phyloP scores from a whole-genome alignment of 2,329 filamentous ascomycete genomes.

The Metarhizium album region DNA sequence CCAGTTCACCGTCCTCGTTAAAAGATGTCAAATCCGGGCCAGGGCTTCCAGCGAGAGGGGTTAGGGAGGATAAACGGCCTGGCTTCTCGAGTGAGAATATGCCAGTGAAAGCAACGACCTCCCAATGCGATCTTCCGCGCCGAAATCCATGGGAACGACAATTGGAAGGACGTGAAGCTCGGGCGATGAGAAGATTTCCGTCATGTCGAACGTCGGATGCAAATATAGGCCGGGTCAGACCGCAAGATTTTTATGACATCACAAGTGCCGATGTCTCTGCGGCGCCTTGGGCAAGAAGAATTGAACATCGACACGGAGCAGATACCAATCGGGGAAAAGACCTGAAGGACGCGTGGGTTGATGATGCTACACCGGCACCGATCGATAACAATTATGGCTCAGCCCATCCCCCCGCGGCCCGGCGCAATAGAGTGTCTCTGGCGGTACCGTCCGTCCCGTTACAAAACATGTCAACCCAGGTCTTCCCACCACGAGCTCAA shows the following conservation, averaged over 20 bases:
- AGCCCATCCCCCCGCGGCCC: neutral
- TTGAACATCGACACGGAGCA: neutral
- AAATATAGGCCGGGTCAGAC: neutral
- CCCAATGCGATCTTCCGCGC: neutral
- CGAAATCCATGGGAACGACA: neutral
- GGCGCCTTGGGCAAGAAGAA: too few species aligned
- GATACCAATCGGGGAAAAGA: neutral
- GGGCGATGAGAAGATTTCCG: too few species aligned
- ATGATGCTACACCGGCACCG: neutral
- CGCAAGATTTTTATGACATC: neutral
- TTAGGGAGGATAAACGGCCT: neutral
- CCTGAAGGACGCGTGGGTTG: neutral
- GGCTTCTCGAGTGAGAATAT: neutral
- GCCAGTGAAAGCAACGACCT: neutral
- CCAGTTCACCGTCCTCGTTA: slow-evolving; percentile 18
- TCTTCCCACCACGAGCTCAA: neutral
- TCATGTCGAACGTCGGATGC: neutral
- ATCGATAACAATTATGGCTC: neutral
- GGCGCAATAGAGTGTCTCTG: neutral
- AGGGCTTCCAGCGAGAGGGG: neutral
- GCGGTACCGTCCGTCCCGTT: neutral
- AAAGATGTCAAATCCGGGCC: neutral
- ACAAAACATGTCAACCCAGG: neutral
- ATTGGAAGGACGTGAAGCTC: neutral
- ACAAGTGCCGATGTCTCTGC: neutral